phyloP scores from a whole-genome alignment of 345 rosid species.

The Populus euphratica region DNA sequence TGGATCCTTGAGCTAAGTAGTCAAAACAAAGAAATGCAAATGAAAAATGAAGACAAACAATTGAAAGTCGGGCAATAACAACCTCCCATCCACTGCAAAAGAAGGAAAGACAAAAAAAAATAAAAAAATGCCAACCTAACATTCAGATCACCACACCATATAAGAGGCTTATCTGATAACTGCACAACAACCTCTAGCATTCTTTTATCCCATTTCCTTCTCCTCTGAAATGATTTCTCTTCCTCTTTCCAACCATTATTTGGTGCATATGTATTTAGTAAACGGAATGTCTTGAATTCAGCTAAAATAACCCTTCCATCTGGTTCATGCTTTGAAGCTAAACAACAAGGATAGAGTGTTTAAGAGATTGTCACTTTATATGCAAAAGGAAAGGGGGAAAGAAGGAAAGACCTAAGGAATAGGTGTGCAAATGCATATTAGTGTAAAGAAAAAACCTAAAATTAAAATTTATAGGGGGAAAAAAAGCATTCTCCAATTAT shows the following conservation, averaged over 20 bases:
- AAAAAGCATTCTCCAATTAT: no score
- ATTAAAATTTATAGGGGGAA: neutral
- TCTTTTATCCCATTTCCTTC: constrained; percentile 97
- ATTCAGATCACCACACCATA: constrained; percentile 98
- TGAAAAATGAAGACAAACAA: neutral
- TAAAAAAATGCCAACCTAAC: constrained; percentile 49
- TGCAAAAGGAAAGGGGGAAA: neutral
- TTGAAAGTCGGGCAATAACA: neutral
- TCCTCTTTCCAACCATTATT: constrained; percentile 99
- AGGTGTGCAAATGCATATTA: no score
- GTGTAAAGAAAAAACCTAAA: neutral
- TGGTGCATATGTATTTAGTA: constrained; percentile 85
- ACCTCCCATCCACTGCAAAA: neutral
- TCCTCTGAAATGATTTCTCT: constrained; percentile 80
- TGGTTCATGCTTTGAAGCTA: constrained; percentile 83
- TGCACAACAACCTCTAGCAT: constrained; percentile 63
- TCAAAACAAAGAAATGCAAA: neutral
- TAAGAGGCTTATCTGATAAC: constrained; percentile 74
- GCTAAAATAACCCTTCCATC: constrained; percentile 95
- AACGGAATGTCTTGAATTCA: constrained; percentile 67
- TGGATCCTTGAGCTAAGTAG: neutral
- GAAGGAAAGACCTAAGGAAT: neutral
- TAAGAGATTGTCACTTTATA: neutral
- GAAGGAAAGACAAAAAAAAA: neutral
- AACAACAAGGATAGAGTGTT: constrained; percentile 13